A percentile compares a stretch with the other conserved stretches of the same genome.
Evolutionary conservation across 495 filamentous ascomycete genomes (phyloP).

Genomic region (Aspergillus olivimuriae): DNA sequence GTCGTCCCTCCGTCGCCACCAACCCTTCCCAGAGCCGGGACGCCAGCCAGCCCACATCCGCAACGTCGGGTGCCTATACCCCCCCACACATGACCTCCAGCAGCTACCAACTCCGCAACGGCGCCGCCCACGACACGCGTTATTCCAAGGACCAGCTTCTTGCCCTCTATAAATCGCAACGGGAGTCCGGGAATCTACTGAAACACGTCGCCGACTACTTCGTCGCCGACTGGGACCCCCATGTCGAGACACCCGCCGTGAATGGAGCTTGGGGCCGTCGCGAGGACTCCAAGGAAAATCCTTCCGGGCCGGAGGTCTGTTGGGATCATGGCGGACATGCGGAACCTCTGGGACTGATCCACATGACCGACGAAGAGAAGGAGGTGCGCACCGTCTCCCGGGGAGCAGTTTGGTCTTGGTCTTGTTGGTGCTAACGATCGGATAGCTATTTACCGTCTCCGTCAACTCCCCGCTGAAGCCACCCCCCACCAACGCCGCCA

Average conservation of each 20-base stretch:
- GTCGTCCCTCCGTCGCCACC: slow-evolving; percentile 68
- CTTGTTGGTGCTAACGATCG: slow-evolving; percentile 17
- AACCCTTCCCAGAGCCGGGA: slow-evolving; percentile 48
- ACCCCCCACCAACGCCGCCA: slow-evolving; percentile 61
- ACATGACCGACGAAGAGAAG: slow-evolving; percentile 77
- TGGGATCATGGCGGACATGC: slow-evolving; percentile 77
- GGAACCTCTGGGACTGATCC: slow-evolving; percentile 65
- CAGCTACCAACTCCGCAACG: slow-evolving; percentile 48
- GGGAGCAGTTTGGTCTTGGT: too few species aligned
- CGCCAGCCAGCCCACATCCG: slow-evolving; percentile 40
- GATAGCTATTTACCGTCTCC: slow-evolving; percentile 68
- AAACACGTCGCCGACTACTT: slow-evolving; percentile 67
- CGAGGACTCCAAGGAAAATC: slow-evolving; percentile 57
- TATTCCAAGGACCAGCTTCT: slow-evolving; percentile 84
- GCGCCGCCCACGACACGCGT: slow-evolving; percentile 48
- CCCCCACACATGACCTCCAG: slow-evolving; percentile 55
- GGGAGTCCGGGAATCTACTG: slow-evolving; percentile 46
- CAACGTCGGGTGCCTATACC: slow-evolving; percentile 51
- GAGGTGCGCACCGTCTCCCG: too few species aligned
- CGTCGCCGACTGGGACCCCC: slow-evolving; percentile 70
- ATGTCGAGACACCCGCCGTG: slow-evolving; percentile 51
- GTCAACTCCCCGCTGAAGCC: slow-evolving; percentile 93
- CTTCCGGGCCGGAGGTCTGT: slow-evolving; percentile 70
- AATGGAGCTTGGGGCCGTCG: slow-evolving; percentile 71
- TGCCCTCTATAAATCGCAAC: slow-evolving; percentile 60